phyloP scores from a whole-genome alignment of 208 protist genomes.

The Paratrypanosoma confusum region DNA sequence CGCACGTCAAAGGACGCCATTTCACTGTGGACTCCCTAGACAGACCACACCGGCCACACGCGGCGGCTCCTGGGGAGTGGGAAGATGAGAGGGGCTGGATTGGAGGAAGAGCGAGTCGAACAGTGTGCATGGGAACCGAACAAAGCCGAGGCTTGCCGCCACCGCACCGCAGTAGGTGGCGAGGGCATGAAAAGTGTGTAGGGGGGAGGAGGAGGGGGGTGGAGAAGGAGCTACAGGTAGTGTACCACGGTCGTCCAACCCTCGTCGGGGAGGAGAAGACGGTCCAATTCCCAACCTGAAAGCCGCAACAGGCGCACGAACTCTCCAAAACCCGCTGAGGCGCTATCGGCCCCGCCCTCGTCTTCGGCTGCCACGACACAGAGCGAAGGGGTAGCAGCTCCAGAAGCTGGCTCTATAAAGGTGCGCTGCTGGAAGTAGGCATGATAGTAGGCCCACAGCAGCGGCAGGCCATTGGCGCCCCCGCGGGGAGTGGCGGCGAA shows the following conservation, averaged over 20 bases:
- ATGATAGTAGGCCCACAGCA: conserved; percentile 60
- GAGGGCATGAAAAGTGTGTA: no score
- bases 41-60: no score
- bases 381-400: not conserved
- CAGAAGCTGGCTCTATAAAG: not conserved
- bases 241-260: conserved; percentile 29
- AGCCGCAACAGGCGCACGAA: conserved; percentile 21
- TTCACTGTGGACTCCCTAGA: no score
- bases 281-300: conserved; percentile 31
- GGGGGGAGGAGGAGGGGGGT: not conserved
- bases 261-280: conserved; percentile 21
- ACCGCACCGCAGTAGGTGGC: no score
- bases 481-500: not conserved
- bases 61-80: no score
- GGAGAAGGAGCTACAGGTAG: conserved; percentile 13
- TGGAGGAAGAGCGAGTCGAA: no score
- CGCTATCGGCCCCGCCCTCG: no score
- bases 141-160: no score
- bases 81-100: no score
- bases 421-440: conserved; percentile 24
- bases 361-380: no score
- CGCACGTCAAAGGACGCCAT: no score
- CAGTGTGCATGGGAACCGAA: no score
- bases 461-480: conserved; percentile 9
- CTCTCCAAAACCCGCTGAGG: conserved; percentile 15